Conservation (phyloP, 208 protist genomes). For the Wallacemonas sp. region DNA sequence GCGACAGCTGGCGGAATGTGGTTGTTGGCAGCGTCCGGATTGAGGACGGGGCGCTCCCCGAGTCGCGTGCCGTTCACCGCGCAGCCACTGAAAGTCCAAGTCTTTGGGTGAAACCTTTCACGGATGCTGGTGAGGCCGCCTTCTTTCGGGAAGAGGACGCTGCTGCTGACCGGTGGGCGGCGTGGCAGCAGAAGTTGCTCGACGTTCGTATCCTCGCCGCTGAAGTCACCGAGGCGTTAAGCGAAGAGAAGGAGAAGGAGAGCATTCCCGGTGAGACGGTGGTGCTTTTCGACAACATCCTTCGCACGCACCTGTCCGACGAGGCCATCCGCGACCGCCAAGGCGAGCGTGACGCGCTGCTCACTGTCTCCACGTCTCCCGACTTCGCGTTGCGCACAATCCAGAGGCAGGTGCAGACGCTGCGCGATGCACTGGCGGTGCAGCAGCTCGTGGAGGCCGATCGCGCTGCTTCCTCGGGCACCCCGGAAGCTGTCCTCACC, state of each 20-base stretch:
- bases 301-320: not conserved
- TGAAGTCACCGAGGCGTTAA: not conserved
- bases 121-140: constrained; percentile 17
- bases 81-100: not conserved
- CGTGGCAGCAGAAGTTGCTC: constrained; percentile 16
- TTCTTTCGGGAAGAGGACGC: constrained; percentile 62
- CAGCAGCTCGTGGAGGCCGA: not conserved
- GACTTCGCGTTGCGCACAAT: not conserved
- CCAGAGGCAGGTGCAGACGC: not conserved
- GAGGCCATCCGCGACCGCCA: not conserved
- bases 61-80: constrained; percentile 6
- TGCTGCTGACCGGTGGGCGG: constrained; percentile 29
- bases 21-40: not conserved
- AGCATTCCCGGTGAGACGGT: not conserved
- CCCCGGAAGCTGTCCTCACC: constrained; percentile 8
- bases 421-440: not conserved
- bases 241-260: constrained; percentile 3
- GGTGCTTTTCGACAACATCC: not conserved
- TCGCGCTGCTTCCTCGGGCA: not conserved
- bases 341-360: not conserved
- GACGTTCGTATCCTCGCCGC: constrained; percentile 2
- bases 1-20: not conserved
- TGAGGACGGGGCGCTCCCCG: constrained; percentile 17
- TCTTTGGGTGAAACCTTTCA: constrained; percentile 42
- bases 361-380: not conserved